Evolutionary conservation across 331 rosid genomes (phyloP).

Genomic region (Rhamnella rubrinervis): DNA sequence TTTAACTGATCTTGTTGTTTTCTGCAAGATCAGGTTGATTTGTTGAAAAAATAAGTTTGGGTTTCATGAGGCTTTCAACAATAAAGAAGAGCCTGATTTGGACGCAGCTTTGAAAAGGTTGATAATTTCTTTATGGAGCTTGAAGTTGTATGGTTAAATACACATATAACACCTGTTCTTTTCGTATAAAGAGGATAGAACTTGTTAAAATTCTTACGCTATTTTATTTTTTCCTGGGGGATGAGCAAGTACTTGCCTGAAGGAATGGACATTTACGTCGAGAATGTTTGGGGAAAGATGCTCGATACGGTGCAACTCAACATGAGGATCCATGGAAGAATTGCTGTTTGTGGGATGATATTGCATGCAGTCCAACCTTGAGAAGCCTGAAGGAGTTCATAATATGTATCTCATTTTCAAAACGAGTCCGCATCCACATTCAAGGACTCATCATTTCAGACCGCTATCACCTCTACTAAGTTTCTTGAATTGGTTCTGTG

Average conservation of each 20-base stretch:
- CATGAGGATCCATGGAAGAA: neutral
- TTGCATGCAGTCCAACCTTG: neutral
- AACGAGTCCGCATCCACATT: neutral
- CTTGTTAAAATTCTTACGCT: no score
- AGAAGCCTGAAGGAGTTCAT: neutral
- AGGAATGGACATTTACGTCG: neutral
- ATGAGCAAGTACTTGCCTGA: neutral
- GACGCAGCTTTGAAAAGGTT: conserved; percentile 21
- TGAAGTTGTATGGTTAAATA: no score
- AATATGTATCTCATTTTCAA: neutral
- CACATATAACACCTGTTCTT: no score
- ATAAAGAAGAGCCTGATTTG: conserved; percentile 23
- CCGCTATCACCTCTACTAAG: neutral
- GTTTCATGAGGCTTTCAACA: conserved; percentile 21
- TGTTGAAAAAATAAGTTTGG: conserved; percentile 26
- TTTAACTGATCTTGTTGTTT: neutral
- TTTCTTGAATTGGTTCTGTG: neutral
- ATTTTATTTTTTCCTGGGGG: no score
- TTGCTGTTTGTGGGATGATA: neutral
- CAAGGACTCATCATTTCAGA: neutral
- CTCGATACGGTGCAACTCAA: neutral
- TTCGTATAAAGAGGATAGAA: no score
- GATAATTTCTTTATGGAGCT: neutral
- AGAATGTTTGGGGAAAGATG: conserved; percentile 2
- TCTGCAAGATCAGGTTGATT: conserved; percentile 5